phyloP scores from a whole-genome alignment of 805 yeast species.

The Barnettozyma populi region DNA sequence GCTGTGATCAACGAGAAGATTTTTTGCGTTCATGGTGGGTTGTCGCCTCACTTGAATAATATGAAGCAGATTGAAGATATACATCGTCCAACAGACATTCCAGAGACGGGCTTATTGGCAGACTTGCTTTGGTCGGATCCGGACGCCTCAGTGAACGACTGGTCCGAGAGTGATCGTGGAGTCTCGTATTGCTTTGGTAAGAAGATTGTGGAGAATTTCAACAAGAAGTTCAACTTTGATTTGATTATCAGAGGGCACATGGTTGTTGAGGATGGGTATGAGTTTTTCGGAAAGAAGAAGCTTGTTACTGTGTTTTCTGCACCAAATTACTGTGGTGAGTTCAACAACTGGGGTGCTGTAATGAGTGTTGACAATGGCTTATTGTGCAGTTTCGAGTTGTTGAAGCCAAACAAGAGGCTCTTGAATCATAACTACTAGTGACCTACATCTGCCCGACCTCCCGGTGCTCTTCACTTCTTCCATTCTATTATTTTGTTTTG shows the following conservation, averaged over 20 bases:
- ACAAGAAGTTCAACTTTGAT: conserved; percentile 63
- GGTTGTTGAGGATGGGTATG: conserved; percentile 89
- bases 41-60: conserved; percentile 64
- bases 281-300: conserved; percentile 68
- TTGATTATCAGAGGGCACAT: conserved; percentile 78
- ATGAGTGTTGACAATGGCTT: conserved; percentile 94
- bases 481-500: not conserved
- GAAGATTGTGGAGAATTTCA: conserved; percentile 66
- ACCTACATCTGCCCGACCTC: too few species aligned
- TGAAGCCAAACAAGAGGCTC: conserved; percentile 57
- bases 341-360: conserved; percentile 93
- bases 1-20: conserved; percentile 94
- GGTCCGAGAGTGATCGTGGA: conserved; percentile 83
- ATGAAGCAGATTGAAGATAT: conserved; percentile 66
- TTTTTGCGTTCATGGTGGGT: conserved; percentile 83
- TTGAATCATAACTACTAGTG: not conserved
- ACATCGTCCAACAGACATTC: conserved; percentile 78
- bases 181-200: conserved; percentile 75
- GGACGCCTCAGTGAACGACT: conserved; percentile 47
- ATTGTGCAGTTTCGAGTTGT: conserved; percentile 85
- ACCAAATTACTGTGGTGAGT: conserved; percentile 62
- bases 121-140: conserved; percentile 86
- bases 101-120: conserved; percentile 71
- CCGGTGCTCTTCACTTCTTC: too few species aligned
- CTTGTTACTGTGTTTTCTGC: conserved; percentile 78